Evolutionary conservation across 495 filamentous ascomycete species (phyloP).

Genomic region (Tuber melanosporum): DNA sequence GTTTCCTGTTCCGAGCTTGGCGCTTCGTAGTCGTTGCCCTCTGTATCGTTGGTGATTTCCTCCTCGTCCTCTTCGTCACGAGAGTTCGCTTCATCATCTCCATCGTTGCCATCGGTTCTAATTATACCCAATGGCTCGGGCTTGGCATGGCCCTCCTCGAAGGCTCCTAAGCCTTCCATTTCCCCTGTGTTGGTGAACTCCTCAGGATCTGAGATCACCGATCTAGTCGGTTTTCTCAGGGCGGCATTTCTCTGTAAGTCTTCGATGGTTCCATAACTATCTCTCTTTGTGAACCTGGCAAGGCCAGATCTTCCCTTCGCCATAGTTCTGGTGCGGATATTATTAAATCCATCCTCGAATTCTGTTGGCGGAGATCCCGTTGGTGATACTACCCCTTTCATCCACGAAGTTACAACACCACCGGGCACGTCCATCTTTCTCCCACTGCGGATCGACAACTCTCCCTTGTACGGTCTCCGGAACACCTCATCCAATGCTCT

Average conservation of each 20-base stretch:
- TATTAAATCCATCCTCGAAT: constrained; percentile 24
- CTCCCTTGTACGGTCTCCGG: constrained; percentile 50
- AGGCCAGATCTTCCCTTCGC: constrained; percentile 15
- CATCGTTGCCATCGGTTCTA: constrained; percentile 68
- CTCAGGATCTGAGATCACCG: constrained; percentile 56
- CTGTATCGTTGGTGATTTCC: constrained; percentile 43
- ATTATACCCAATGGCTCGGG: constrained; percentile 12
- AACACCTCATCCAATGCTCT: constrained; percentile 90
- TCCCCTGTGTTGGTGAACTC: constrained; percentile 41
- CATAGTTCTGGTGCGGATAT: constrained; percentile 15
- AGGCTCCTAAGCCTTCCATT: constrained; percentile 34
- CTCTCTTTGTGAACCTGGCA: constrained; percentile 2
- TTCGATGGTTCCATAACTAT: constrained; percentile 23
- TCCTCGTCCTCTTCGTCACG: constrained; percentile 56
- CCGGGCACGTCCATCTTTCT: constrained; percentile 48
- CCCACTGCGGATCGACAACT: constrained; percentile 43
- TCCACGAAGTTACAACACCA: constrained; percentile 60
- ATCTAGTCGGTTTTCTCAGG: constrained; percentile 42
- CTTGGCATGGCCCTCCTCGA: constrained; percentile 3
- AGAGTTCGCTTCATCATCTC: constrained; percentile 83
- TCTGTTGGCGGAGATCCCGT: constrained; percentile 30
- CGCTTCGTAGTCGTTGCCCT: constrained; percentile 5
- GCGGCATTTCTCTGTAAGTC: constrained; percentile 34
- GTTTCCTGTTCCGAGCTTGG: constrained; percentile 12
- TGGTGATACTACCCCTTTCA: constrained; percentile 52